Base-by-base conservation (phyloP, 805 yeast genomes). In the Yarrowia sp. region DNA sequence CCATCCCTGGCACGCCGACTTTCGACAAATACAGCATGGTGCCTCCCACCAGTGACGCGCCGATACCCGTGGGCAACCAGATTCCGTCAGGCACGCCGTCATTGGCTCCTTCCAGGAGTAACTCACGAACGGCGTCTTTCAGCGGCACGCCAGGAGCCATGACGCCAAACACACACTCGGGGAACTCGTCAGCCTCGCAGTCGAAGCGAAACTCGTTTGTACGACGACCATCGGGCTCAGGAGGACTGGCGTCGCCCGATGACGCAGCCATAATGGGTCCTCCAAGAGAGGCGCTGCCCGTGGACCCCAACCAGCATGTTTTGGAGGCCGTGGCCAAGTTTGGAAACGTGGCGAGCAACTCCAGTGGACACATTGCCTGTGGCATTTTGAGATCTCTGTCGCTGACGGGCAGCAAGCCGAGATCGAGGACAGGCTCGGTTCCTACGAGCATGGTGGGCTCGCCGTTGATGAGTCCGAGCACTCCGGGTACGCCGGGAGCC, bases 221-320 rank as follows among this genome's bases (percentile, higher is more conserved):
- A 4, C 4, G 64, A 42, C 39, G 64, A 0, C 64, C 64, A 7
- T 58, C 64, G 30, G 50, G 50, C 33, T 30, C 40, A 9, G 50
- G 46, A 39, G 61, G 64, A 10, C 50, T 34, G 4, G 64, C 9
- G 3, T 58, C 64, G 13, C 64, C 64, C 7, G 64, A 58, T 9
- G 64, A 58, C 33, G 50, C 64, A 2, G 64, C 64, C 4, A 33
- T 58, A 12, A 42, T 58, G 50, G 64, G 64, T 14, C 64, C 64
- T 8, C 64, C 64, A 17, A 38, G 64, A 3, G 64, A 58, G 33
- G 33, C 50, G 0, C 24, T 58, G 39, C 64, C 64, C 2, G 40
- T 20, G 15, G 66, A 61, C 38, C 55, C 66, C 46, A 61, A 46
- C n/a, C 66, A 61, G 55, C 53, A 47, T 20, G 55, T 61, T 34